Evolutionary conservation across 768 basidiomycete genomes (phyloP), one percentile per base, ranked within the genome.

Genomic region (Cubamyces lactineus): DNA sequence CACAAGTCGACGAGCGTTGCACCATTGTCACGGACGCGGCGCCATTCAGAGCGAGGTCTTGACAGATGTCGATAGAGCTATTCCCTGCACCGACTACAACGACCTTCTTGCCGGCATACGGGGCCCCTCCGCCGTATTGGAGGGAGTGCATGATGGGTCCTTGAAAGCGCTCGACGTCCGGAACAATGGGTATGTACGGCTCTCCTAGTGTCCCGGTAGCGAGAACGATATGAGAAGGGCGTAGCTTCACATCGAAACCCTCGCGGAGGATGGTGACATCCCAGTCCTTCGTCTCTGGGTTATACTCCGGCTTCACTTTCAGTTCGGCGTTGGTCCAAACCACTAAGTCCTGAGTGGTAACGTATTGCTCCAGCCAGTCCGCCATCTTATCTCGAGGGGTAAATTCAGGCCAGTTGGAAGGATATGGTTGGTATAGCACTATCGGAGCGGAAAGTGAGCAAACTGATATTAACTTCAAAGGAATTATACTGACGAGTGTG

Each of bases 51-150:
- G 66, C 64, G 4, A 79, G 71, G 64, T 80, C 79, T 55, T 75
- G 74, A 56, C 74, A 75, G 15, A 79, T 66, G 61, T 79, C 77
- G 17, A 49, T 53, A 1, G 62, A 16, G 30, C 57, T 54, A 53
- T 82, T 87, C 45, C 85, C 84, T n/a, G 87, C 82, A 15, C 89
- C 88, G 2, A 91, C 76, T n/a, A 90, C 77, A 1, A 89, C 76
- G 5, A 82, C 86, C 66, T 84, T 87, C 76, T 89, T 88, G 7
- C 86, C 86, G 6, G 73, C 60, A 65, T 83, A 81, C 34, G 81
- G 81, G 1, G 72, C 63, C 0, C 84, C 84, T 5, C 75, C 74
- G 21, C 77, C 81, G 70, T 84, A 83, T 19, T 78, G 62, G 1
- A 76, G 75, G 0, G 87, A 85, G 69, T 90, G 89, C 1, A 82